Conservation (phyloP, 306 rosid genomes). For the Malus sieversii region DNA sequence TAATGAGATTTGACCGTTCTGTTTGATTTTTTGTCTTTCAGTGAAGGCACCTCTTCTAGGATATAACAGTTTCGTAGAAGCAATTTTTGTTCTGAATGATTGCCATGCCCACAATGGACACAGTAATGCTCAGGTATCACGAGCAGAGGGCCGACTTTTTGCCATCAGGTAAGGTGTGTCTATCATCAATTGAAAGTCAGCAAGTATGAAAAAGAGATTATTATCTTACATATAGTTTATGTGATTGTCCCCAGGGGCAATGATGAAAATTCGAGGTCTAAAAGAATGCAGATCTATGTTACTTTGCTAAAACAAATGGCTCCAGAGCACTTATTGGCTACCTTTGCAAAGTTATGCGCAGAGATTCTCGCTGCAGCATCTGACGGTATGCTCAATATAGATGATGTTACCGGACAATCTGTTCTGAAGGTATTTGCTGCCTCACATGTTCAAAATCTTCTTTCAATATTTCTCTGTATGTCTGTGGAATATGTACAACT, state of each 20-base stretch:
- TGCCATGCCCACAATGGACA: constrained; percentile 62
- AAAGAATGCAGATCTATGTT: constrained; percentile 81
- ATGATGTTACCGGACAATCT: constrained; percentile 64
- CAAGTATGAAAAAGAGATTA: constrained; percentile 3
- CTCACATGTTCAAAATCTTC: not conserved
- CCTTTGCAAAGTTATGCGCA: constrained; percentile 83
- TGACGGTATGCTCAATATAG: constrained; percentile 71
- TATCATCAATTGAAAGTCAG: constrained; percentile 6
- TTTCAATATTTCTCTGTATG: not conserved
- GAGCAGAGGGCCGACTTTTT: constrained; percentile 51
- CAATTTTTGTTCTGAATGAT: constrained; percentile 80
- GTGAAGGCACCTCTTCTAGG: constrained; percentile 90
- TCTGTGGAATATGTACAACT: not conserved
- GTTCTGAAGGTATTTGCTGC: constrained; percentile 63
- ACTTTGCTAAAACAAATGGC: constrained; percentile 90
- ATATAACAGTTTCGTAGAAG: constrained; percentile 87
- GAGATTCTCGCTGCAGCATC: constrained; percentile 93
- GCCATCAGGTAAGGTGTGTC: constrained; percentile 60
- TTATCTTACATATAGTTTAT: constrained; percentile 3
- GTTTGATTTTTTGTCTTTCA: constrained; percentile 25
- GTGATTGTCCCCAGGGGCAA: constrained; percentile 49
- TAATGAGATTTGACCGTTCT: constrained; percentile 13
- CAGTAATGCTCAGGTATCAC: constrained; percentile 43
- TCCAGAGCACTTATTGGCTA: constrained; percentile 89
- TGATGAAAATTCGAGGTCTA: constrained; percentile 69